Conservation (phyloP, 2,329 filamentous ascomycete genomes). For the Celoporthe dispersa region DNA sequence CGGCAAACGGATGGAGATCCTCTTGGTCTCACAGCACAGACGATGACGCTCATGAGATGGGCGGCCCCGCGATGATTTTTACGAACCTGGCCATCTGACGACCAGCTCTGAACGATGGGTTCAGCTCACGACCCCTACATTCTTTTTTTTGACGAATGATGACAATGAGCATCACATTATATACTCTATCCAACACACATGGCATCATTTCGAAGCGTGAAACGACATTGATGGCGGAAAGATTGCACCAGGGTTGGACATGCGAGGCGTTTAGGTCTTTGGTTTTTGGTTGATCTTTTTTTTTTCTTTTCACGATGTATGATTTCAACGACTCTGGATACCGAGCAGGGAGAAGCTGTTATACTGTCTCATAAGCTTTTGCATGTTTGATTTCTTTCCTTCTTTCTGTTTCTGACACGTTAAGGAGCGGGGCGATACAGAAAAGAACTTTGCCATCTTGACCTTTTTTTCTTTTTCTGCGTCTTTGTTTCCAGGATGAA, state of each 20-base stretch:
- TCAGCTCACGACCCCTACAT: neutral
- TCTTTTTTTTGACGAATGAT: slow-evolving; percentile 3
- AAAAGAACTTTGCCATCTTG: slow-evolving; percentile 14
- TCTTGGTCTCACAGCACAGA: neutral
- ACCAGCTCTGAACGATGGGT: neutral
- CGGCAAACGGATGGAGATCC: neutral
- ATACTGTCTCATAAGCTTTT: neutral
- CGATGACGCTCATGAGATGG: neutral
- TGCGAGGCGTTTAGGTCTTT: slow-evolving; percentile 6
- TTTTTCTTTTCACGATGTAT: slow-evolving; percentile 7
- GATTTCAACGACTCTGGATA: slow-evolving; percentile 7
- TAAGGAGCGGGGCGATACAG: slow-evolving; percentile 23
- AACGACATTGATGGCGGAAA: neutral
- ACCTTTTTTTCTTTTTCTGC: neutral
- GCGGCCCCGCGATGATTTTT: neutral
- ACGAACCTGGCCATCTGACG: neutral
- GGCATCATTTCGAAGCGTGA: neutral
- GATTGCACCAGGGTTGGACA: neutral
- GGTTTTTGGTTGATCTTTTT: neutral
- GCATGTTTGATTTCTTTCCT: neutral
- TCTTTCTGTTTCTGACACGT: neutral
- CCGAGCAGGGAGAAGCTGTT: neutral
- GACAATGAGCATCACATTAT: neutral
- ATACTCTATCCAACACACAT: neutral
- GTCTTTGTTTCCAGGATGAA: neutral